Conservation (phyloP, 75 land plant species). For the Selaginella moellendorffii region DNA sequence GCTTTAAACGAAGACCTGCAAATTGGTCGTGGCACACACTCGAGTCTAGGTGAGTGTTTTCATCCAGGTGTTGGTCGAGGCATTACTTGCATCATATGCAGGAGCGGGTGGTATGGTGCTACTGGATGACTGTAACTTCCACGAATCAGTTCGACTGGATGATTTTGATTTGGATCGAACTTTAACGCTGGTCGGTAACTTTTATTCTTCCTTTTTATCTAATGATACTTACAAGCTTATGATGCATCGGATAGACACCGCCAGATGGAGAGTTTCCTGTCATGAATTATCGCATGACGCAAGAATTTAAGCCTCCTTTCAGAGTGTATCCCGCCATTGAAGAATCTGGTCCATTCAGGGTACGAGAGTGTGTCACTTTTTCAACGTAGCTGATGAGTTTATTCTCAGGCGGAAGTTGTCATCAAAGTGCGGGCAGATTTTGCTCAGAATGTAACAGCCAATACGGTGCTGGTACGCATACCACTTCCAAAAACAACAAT, state of each 20-base stretch:
- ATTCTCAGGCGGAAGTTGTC: slow-evolving; percentile 74
- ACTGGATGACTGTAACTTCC: slow-evolving; percentile 95
- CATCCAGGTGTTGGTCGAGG: not conserved
- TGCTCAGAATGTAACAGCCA: slow-evolving; percentile 63
- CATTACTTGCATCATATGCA: slow-evolving; percentile 11
- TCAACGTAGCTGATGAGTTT: not conserved
- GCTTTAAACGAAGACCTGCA: slow-evolving; percentile 86
- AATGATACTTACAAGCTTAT: slow-evolving; percentile 8
- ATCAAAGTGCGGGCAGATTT: slow-evolving; percentile 91
- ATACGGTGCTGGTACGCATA: slow-evolving; percentile 59
- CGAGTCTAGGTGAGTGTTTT: not conserved
- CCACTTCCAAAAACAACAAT: slow-evolving; percentile 81
- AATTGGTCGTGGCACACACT: slow-evolving; percentile 52
- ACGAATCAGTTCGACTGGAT: slow-evolving; percentile 91
- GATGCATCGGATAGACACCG: too few species aligned
- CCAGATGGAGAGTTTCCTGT: slow-evolving; percentile 96
- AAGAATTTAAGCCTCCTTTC: slow-evolving; percentile 93
- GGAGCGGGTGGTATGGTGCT: slow-evolving; percentile 67
- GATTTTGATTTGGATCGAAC: slow-evolving; percentile 83
- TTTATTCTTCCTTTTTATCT: not conserved
- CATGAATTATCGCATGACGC: slow-evolving; percentile 95
- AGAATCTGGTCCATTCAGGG: slow-evolving; percentile 79
- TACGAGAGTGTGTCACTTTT: slow-evolving; percentile 9
- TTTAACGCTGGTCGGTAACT: slow-evolving; percentile 41
- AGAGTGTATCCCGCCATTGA: slow-evolving; percentile 67